Conservation (phyloP, 1,139 yeast genomes). For the Eremothecium sinecaudum region DNA sequence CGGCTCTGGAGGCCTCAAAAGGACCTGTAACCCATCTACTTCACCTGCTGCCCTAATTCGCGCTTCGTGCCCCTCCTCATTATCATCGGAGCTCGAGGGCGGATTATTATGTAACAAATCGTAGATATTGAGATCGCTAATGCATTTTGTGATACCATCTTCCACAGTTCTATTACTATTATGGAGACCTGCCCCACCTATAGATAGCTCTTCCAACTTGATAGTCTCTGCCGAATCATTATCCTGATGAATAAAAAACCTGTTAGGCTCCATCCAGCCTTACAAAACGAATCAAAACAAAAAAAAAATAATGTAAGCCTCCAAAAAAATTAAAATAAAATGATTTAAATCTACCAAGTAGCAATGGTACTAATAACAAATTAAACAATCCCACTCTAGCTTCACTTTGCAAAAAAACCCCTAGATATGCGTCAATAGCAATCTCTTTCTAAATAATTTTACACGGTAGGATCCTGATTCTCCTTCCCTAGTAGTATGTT, state of each 20-base stretch:
- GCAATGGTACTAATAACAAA: no score
- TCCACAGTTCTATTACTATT: slow-evolving; percentile 1
- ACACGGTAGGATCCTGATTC: no score
- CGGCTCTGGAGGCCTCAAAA: slow-evolving; percentile 2
- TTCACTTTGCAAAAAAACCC: no score
- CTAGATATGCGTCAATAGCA: no score
- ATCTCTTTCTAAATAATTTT: no score
- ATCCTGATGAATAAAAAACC: slow-evolving; percentile 7
- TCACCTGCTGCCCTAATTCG: slow-evolving; percentile 4
- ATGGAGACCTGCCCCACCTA: slow-evolving; percentile 2
- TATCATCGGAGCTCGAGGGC: slow-evolving; percentile 7
- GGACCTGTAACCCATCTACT: not conserved
- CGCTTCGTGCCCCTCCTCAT: slow-evolving; percentile 7
- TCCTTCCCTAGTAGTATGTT: no score
- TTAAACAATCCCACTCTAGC: no score
- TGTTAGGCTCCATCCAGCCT: no score
- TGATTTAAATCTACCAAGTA: no score
- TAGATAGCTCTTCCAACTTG: slow-evolving; percentile 6
- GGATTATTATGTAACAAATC: slow-evolving; percentile 8
- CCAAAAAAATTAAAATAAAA: no score
- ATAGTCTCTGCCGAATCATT: slow-evolving; percentile 11
- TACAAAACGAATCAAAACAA: no score
- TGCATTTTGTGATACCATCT: slow-evolving; percentile 8
- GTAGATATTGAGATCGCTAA: slow-evolving; percentile 8
- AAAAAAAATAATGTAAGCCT: no score